Conservation (phyloP, 2,329 filamentous ascomycete species). For the Diaporthe vexans region DNA sequence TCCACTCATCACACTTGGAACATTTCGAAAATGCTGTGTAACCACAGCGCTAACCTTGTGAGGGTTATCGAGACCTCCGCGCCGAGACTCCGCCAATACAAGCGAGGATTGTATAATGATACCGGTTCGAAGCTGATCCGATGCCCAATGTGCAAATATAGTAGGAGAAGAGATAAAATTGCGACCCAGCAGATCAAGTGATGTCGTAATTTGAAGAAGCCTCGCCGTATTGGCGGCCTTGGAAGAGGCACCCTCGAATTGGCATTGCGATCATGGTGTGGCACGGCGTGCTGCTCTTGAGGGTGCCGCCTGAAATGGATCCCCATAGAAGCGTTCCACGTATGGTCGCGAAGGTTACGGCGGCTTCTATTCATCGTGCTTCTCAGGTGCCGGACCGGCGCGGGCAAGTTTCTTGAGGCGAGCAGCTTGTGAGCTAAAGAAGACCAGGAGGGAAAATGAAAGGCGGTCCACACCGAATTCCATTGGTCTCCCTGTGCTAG, state of each 20-base stretch:
- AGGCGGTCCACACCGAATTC: neutral
- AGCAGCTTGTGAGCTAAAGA: neutral
- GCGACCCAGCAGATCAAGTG: neutral
- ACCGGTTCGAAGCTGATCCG: neutral
- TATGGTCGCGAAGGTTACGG: neutral
- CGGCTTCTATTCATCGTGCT: neutral
- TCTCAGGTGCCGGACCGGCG: too few relatives aligned
- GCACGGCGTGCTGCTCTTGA: neutral
- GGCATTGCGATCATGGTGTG: neutral
- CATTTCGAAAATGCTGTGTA: neutral
- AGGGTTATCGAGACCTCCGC: neutral
- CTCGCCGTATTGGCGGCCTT: neutral
- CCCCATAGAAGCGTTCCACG: neutral
- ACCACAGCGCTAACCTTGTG: neutral
- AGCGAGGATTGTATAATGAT: neutral
- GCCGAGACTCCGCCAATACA: neutral
- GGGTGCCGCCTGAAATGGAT: neutral
- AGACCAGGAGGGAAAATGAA: too few relatives aligned
- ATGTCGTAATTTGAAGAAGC: neutral
- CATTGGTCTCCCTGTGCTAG: neutral
- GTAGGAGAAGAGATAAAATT: neutral
- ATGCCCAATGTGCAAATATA: constrained; percentile 5
- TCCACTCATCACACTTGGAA: neutral
- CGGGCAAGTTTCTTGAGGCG: neutral
- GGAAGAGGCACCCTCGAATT: too few relatives aligned